phyloP scores from a whole-genome alignment of 495 filamentous ascomycete genomes.

The Aspergillus bridgeri region DNA sequence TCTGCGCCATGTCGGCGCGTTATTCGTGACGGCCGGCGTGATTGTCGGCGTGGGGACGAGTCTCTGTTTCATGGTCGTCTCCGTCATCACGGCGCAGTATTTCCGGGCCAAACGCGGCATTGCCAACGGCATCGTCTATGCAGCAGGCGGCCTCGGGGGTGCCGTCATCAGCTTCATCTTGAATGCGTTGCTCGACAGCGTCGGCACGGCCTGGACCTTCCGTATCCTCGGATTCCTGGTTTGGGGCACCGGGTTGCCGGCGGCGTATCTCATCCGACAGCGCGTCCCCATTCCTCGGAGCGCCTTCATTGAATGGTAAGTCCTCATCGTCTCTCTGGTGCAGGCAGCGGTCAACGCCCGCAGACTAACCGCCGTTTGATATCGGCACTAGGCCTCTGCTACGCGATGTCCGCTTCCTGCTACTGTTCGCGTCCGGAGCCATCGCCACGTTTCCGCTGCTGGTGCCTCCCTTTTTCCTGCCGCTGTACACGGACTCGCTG shows the following conservation, averaged over 20 bases:
- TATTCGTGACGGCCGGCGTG: conserved; percentile 56
- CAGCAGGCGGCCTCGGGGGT: conserved; percentile 52
- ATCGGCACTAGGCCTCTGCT: conserved; percentile 46
- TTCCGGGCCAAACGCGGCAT: conserved; percentile 52
- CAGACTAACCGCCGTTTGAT: not conserved
- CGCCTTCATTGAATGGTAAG: conserved; percentile 50
- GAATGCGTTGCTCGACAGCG: conserved; percentile 40
- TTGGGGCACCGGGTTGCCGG: conserved; percentile 49
- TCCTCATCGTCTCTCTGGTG: not conserved
- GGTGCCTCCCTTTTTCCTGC: conserved; percentile 59
- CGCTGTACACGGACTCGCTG: conserved; percentile 44
- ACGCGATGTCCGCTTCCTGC: conserved; percentile 44
- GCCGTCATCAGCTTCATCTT: conserved; percentile 47
- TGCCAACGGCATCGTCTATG: conserved; percentile 55
- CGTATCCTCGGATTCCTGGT: conserved; percentile 48
- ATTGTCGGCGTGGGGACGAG: conserved; percentile 50
- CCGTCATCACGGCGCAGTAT: conserved; percentile 50
- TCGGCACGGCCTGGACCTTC: conserved; percentile 54
- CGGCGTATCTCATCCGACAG: conserved; percentile 56
- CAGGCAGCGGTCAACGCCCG: not conserved
- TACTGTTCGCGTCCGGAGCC: conserved; percentile 51
- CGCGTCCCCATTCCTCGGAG: conserved; percentile 40
- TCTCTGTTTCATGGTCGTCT: conserved; percentile 36
- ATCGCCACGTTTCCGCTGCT: conserved; percentile 61
- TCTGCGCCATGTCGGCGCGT: conserved; percentile 41